phyloP scores from a whole-genome alignment of 1,284 basidiomycete species.

The Anthracocystis walkeri region DNA sequence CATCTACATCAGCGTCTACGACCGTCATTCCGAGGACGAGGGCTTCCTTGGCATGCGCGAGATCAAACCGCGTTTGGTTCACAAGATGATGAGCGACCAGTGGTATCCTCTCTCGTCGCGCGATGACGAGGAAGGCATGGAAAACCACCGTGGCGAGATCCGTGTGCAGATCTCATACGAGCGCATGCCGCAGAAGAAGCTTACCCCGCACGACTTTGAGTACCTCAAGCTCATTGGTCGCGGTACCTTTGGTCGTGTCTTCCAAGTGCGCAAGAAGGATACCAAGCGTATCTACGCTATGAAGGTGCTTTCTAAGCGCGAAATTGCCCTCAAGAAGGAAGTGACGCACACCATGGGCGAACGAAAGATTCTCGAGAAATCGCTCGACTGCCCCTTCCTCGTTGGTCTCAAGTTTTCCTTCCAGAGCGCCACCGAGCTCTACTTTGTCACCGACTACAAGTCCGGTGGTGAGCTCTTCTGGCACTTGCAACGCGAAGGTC shows the following conservation, averaged over 20 bases:
- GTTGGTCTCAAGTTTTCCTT: slow-evolving; percentile 99
- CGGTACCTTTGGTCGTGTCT: slow-evolving; percentile 96
- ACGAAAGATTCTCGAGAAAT: slow-evolving; percentile 96
- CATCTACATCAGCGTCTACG: slow-evolving; percentile 91
- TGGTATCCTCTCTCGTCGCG: slow-evolving; percentile 84
- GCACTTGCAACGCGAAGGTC: slow-evolving; percentile 94
- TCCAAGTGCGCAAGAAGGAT: slow-evolving; percentile 97
- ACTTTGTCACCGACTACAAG: slow-evolving; percentile 99
- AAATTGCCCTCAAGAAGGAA: slow-evolving; percentile 99
- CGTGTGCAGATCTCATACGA: slow-evolving; percentile 94
- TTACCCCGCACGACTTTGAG: slow-evolving; percentile 82
- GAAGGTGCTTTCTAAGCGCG: slow-evolving; percentile 98
- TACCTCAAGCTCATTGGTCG: slow-evolving; percentile 98
- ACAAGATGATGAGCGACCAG: slow-evolving; percentile 94
- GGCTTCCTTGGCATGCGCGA: slow-evolving; percentile 91
- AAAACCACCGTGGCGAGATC: slow-evolving; percentile 78
- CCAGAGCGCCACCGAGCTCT: slow-evolving; percentile 94
- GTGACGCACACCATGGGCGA: slow-evolving; percentile 99
- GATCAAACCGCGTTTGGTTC: slow-evolving; percentile 87
- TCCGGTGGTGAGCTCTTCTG: slow-evolving; percentile 96
- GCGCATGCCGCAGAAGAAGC: slow-evolving; percentile 63
- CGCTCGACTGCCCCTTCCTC: slow-evolving; percentile 93
- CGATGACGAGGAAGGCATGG: slow-evolving; percentile 54
- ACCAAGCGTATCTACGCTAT: slow-evolving; percentile 99
- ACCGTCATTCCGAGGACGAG: slow-evolving; percentile 84